Evolutionary conservation across 345 rosid species (phyloP).

Genomic region (Salix caprea): DNA sequence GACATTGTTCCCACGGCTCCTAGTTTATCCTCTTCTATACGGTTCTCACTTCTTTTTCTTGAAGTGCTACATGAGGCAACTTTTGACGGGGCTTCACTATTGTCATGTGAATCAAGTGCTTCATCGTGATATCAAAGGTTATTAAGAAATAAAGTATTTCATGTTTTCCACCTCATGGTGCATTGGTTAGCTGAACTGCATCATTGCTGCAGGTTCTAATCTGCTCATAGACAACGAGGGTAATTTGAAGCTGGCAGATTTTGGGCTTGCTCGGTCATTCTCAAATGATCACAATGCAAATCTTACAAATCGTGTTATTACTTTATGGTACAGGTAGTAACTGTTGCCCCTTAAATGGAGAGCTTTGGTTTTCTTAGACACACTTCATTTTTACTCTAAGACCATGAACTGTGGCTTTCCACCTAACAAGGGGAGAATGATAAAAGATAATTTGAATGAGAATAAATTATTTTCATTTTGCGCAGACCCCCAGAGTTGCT

Average conservation of each 20-base stretch:
- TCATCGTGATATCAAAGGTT: conserved; percentile 96
- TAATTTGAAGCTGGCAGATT: conserved; percentile 89
- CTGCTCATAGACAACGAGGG: conserved; percentile 93
- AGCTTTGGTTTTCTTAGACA: background rate
- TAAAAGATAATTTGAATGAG: background rate
- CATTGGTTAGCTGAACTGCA: background rate
- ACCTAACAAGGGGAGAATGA: background rate
- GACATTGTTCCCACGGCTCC: background rate
- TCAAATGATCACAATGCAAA: conserved; percentile 68
- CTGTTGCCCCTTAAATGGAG: background rate
- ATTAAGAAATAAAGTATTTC: background rate
- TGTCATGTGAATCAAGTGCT: conserved; percentile 95
- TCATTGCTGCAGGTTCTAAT: conserved; percentile 69
- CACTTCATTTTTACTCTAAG: background rate
- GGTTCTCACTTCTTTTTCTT: conserved; percentile 9
- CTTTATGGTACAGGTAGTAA: conserved; percentile 86
- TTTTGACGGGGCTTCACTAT: conserved; percentile 91
- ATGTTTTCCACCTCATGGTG: background rate
- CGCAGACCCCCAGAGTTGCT: conserved; percentile 92
- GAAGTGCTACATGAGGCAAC: conserved; percentile 97
- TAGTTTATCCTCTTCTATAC: background rate
- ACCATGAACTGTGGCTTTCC: background rate
- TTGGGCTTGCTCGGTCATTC: conserved; percentile 86
- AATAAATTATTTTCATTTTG: conserved; percentile 1
- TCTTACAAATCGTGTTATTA: conserved; percentile 89